Percentiles rank a stretch among this genome's conserved stretches.
These are phyloP conservation scores for Backusella psychrophila DNA, from an alignment of 192 early-diverging fungal genomes.

Conservation along the genomic window DNA sequence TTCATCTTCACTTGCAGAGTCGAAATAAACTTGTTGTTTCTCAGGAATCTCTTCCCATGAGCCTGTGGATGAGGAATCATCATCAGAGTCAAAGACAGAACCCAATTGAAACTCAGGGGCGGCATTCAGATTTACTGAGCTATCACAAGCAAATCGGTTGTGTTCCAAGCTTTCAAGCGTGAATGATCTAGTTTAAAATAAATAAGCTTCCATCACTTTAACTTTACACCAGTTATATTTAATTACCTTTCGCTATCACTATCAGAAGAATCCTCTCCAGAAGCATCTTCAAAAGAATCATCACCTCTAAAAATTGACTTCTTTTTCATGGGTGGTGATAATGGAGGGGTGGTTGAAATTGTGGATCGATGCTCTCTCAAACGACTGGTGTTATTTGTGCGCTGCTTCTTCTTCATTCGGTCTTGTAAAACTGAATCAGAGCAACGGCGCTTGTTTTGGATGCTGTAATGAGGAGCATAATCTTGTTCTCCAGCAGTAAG, in stretches of 20 bases:
- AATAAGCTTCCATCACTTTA: not conserved
- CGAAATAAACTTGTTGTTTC: not conserved
- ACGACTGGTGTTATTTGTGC: not conserved
- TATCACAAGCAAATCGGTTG: slow-evolving; percentile 7
- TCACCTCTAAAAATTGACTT: not conserved
- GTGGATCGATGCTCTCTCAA: not conserved
- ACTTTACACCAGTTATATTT: not conserved
- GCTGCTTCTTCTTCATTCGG: slow-evolving; percentile 12
- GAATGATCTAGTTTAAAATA: slow-evolving; percentile 6
- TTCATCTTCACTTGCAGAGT: slow-evolving; percentile 7
- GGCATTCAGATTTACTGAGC: slow-evolving; percentile 1
- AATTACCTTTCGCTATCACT: slow-evolving; percentile 22
- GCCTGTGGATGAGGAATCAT: slow-evolving; percentile 6
- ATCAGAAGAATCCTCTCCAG: slow-evolving; percentile 21
- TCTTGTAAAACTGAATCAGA: slow-evolving; percentile 15
- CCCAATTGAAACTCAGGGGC: slow-evolving; percentile 1
- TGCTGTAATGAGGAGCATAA: not conserved
- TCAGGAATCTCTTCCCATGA: slow-evolving; percentile 16
- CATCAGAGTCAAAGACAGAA: not conserved
- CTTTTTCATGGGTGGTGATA: not conserved
- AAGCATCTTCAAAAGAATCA: slow-evolving; percentile 20
- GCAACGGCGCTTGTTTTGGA: slow-evolving; percentile 2
- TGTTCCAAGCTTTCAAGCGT: not conserved
- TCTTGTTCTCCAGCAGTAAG: not conserved
- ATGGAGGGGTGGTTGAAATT: not conserved